phyloP scores from a whole-genome alignment of 306 rosid species.

The Sicyos baderoa region DNA sequence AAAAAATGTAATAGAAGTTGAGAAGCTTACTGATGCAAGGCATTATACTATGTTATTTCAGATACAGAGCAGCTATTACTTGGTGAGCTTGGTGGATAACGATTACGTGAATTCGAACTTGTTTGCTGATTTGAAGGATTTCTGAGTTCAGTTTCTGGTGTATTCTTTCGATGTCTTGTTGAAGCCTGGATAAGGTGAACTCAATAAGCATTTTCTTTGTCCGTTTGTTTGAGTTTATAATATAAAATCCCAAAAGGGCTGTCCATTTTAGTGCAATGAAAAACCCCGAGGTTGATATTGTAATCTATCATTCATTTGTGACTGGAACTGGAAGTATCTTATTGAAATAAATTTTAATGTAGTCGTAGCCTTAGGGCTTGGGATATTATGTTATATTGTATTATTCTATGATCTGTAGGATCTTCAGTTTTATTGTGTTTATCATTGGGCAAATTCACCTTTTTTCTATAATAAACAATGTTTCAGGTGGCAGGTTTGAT shows the following conservation, averaged over 20 bases:
- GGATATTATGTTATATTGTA: neutral
- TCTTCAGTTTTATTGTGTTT: no score
- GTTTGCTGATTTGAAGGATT: conserved; percentile 50
- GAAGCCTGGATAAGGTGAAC: neutral
- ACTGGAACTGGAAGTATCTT: neutral
- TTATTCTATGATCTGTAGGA: neutral
- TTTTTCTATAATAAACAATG: no score
- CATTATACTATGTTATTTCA: conserved; percentile 26
- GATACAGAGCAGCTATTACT: conserved; percentile 63
- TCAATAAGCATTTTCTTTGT: neutral
- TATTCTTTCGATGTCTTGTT: neutral
- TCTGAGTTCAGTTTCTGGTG: conserved; percentile 30
- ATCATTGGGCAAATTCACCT: no score
- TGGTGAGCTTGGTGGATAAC: conserved; percentile 96
- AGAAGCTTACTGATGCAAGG: conserved; percentile 49
- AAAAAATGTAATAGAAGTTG: conserved; percentile 31
- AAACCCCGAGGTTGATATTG: conserved; percentile 9
- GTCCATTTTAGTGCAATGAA: neutral
- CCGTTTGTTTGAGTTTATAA: neutral
- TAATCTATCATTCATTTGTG: conserved; percentile 13
- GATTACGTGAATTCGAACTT: conserved; percentile 51
- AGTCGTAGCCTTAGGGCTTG: neutral
- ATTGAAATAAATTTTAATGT: neutral
- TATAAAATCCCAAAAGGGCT: neutral
- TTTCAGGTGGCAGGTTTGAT: no score